A percentile compares a stretch with the other conserved stretches of the same genome.
Conservation (phyloP, 768 basidiomycete genomes). For the Auricularia cornea region DNA sequence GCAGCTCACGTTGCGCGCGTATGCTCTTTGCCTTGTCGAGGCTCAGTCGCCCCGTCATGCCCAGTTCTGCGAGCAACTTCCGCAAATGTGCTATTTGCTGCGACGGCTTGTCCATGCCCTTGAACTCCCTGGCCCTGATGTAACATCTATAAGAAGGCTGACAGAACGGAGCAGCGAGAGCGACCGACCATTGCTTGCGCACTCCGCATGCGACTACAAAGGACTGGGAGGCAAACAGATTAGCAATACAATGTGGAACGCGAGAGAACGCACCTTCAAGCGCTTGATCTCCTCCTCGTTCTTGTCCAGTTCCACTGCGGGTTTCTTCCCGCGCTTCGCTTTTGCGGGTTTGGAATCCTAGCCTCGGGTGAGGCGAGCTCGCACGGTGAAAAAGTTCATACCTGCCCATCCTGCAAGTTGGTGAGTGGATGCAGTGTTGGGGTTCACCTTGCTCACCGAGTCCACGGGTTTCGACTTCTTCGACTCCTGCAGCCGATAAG, state of each 20-base stretch:
- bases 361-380: not conserved
- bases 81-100: slow-evolving; percentile 61
- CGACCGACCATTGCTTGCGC: slow-evolving; percentile 57
- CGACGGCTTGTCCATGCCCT: slow-evolving; percentile 44
- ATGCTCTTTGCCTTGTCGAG: slow-evolving; percentile 76
- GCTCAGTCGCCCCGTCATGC: slow-evolving; percentile 72
- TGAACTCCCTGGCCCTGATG: slow-evolving; percentile 46
- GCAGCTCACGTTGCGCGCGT: slow-evolving; percentile 63
- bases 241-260: not conserved
- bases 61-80: slow-evolving; percentile 57
- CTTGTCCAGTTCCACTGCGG: slow-evolving; percentile 28
- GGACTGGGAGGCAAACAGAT: slow-evolving; percentile 32
- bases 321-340: slow-evolving; percentile 2
- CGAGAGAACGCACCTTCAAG: slow-evolving; percentile 47
- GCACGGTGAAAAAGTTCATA: not conserved
- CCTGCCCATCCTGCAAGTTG: slow-evolving; percentile 9
- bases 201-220: slow-evolving; percentile 68
- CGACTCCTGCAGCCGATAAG: no score
- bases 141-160: not conserved
- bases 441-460: not conserved
- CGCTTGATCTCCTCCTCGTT: slow-evolving; percentile 69
- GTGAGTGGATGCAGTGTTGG: no score
- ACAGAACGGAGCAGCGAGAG: not conserved
- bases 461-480: no score
- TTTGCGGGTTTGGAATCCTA: slow-evolving; percentile 3